Percentiles rank a stretch among this genome's conserved stretches.
Conservation (phyloP, 148 eudicot species). For the Persicaria maculosa region DNA sequence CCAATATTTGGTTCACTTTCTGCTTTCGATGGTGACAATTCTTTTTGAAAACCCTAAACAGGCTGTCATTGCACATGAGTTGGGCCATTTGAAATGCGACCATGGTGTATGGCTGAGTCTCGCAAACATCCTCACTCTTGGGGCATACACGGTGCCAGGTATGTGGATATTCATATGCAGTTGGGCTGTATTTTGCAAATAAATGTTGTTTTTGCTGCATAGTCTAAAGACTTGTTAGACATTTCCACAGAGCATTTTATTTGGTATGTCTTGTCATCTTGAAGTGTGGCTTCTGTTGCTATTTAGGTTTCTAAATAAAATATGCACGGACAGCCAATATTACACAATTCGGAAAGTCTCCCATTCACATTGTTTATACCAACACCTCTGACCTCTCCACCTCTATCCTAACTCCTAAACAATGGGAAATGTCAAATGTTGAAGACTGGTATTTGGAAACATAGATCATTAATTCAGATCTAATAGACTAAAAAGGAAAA, state of each 20-base stretch:
- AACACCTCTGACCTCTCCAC: not conserved
- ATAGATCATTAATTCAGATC: not conserved
- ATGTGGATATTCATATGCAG: conserved; percentile 1
- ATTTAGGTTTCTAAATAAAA: not conserved
- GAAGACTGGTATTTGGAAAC: not conserved
- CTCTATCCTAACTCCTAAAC: not conserved
- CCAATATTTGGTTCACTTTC: not conserved
- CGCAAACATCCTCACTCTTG: conserved; percentile 84
- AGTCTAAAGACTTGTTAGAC: not conserved
- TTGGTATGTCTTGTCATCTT: not conserved
- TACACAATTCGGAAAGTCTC: not conserved
- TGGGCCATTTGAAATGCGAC: conserved; percentile 97
- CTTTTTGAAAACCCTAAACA: conserved; percentile 17
- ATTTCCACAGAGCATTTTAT: not conserved
- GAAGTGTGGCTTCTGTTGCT: not conserved
- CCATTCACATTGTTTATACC: not conserved
- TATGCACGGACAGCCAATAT: not conserved
- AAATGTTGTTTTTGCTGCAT: not conserved
- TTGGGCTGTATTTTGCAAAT: not conserved
- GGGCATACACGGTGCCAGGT: conserved; percentile 89
- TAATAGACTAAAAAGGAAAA: not conserved
- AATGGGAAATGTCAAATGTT: not conserved
- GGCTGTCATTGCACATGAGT: conserved; percentile 98
- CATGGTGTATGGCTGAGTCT: conserved; percentile 94
- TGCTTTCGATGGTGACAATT: not conserved